These are phyloP conservation scores for Capronia coronata DNA, from an alignment of 2,329 filamentous ascomycete species.

Conservation along the genomic window DNA sequence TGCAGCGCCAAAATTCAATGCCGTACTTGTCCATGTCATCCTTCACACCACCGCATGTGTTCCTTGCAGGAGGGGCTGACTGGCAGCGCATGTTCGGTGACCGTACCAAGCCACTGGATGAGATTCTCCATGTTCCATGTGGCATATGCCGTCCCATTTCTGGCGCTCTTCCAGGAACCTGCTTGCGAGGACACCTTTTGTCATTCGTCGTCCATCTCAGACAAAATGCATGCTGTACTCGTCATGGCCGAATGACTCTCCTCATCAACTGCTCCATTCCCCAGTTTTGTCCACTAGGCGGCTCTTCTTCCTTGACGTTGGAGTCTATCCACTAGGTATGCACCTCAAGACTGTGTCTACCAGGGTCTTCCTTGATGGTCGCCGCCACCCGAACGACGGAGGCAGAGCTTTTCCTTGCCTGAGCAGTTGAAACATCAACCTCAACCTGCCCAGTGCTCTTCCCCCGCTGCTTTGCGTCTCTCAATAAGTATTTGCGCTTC, in stretches of 20 bases:
- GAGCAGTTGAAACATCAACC: background rate
- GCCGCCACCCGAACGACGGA: background rate
- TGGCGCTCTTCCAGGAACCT: background rate
- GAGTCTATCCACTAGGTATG: background rate
- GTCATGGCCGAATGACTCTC: background rate
- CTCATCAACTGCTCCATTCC: background rate
- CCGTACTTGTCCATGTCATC: too few relatives aligned
- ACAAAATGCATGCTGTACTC: background rate
- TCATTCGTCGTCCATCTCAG: background rate
- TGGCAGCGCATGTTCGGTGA: background rate
- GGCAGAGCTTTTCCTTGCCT: background rate
- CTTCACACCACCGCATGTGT: background rate
- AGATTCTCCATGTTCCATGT: background rate
- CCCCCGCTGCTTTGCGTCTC: background rate
- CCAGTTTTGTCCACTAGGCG: background rate
- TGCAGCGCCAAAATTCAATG: too few relatives aligned
- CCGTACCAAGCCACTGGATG: background rate
- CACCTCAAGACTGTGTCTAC: background rate
- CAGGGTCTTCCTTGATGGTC: background rate
- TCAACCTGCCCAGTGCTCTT: background rate
- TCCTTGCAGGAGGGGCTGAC: background rate
- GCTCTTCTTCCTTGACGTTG: background rate
- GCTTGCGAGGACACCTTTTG: background rate
- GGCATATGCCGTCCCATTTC: background rate
- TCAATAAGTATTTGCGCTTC: slow-evolving; percentile 1